Percentiles rank a stretch among this genome's conserved stretches.
phyloP scores from a whole-genome alignment of 106 monocot species.

The Platanthera zijinensis region DNA sequence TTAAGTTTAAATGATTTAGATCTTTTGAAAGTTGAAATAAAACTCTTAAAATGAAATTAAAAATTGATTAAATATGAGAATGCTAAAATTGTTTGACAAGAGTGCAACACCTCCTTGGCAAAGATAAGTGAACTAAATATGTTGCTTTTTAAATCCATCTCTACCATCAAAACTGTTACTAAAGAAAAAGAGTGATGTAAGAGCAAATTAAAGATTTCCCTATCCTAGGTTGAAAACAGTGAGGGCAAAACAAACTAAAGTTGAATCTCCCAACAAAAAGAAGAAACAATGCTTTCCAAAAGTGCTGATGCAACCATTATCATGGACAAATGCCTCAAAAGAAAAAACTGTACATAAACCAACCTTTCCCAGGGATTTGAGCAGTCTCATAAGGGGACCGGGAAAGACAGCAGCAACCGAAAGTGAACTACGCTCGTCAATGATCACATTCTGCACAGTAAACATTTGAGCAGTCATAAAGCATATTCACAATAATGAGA shows the following conservation, averaged over 20 bases:
- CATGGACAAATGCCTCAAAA: background rate
- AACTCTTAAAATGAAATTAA: no score
- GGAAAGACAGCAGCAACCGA: slow-evolving; percentile 46
- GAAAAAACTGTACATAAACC: background rate
- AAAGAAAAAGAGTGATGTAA: no score
- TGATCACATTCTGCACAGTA: slow-evolving; percentile 56
- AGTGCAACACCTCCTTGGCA: no score
- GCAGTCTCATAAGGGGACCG: slow-evolving; percentile 43
- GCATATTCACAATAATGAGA: background rate
- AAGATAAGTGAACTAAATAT: no score
- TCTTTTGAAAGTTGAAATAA: no score
- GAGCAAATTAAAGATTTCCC: no score
- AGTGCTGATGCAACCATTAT: background rate
- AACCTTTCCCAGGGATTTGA: slow-evolving; percentile 64
- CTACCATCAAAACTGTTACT: no score
- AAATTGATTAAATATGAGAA: no score
- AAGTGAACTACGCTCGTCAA: slow-evolving; percentile 77
- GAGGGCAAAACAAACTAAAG: background rate
- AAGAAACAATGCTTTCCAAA: background rate
- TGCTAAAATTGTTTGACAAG: no score
- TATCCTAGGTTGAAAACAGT: no score
- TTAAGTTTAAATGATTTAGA: no score
- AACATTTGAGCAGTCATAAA: slow-evolving; percentile 12
- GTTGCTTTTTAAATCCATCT: no score
- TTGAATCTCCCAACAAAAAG: background rate